A percentile compares a stretch with the other conserved stretches of the same genome.
Evolutionary conservation across 441 rosid genomes (phyloP).

Genomic region (Arabidopsis hybrid): DNA sequence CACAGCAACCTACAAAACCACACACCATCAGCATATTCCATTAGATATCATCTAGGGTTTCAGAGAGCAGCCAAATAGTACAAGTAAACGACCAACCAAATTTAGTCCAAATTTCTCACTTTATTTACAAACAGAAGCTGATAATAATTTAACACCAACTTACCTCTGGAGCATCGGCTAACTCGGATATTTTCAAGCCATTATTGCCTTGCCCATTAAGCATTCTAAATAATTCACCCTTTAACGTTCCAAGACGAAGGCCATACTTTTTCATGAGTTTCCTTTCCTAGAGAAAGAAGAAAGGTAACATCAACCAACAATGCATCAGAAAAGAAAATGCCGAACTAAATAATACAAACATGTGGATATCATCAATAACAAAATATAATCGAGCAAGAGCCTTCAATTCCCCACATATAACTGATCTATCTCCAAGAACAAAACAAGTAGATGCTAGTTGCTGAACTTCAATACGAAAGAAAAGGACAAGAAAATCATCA

Average conservation of each 20-base stretch:
- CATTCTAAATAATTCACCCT: slow-evolving; percentile 81
- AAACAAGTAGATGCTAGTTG: slow-evolving; percentile 20
- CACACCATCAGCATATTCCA: slow-evolving; percentile 9
- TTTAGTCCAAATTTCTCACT: slow-evolving; percentile 21
- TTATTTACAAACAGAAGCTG: slow-evolving; percentile 24
- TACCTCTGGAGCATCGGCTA: slow-evolving; percentile 78
- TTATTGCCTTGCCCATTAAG: slow-evolving; percentile 71
- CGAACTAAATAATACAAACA: slow-evolving; percentile 3
- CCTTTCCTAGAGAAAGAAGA: slow-evolving; percentile 65
- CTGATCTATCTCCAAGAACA: slow-evolving; percentile 22
- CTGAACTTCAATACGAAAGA: slow-evolving; percentile 1
- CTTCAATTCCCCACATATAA: slow-evolving; percentile 11
- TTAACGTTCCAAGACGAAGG: slow-evolving; percentile 73
- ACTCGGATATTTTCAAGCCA: slow-evolving; percentile 75
- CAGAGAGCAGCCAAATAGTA: slow-evolving; percentile 12
- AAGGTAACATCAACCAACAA: slow-evolving; percentile 13
- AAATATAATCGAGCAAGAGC: background rate
- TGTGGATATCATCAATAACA: slow-evolving; percentile 8
- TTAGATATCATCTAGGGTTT: slow-evolving; percentile 16
- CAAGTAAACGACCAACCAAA: slow-evolving; percentile 8
- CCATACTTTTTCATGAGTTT: slow-evolving; percentile 79
- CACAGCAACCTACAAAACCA: slow-evolving; percentile 66
- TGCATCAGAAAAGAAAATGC: slow-evolving; percentile 10
- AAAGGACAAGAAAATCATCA: slow-evolving; percentile 11
- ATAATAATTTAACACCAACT: slow-evolving; percentile 20